Conservation (phyloP, 2,329 filamentous ascomycete genomes). For the Delphinella strobiligena region DNA sequence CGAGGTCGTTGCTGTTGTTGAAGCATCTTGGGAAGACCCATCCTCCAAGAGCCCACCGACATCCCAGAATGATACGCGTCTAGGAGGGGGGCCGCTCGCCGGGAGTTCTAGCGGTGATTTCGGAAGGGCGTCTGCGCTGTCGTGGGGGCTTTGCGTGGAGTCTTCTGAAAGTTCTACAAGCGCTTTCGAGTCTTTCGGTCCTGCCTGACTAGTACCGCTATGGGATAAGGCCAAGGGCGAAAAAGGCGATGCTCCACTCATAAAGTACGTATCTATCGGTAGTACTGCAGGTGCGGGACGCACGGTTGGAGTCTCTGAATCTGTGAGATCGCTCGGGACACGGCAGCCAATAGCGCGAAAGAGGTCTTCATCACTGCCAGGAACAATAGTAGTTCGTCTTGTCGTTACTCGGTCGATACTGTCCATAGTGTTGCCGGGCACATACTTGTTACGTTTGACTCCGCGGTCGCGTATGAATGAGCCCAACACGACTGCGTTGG, state of each 20-base stretch:
- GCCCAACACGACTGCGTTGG: slow-evolving; percentile 80
- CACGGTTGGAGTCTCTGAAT: slow-evolving; percentile 15
- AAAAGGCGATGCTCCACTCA: neutral
- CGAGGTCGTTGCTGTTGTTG: slow-evolving; percentile 23
- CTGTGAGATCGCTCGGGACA: slow-evolving; percentile 40
- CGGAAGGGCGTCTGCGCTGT: slow-evolving; percentile 6
- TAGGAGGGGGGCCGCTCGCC: slow-evolving; percentile 12
- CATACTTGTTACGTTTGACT: slow-evolving; percentile 78
- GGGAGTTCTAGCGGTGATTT: slow-evolving; percentile 7
- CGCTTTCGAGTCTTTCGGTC: slow-evolving; percentile 8
- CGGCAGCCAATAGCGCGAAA: slow-evolving; percentile 68
- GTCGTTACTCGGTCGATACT: slow-evolving; percentile 44
- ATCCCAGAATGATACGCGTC: slow-evolving; percentile 66
- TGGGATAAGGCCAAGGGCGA: too few species aligned
- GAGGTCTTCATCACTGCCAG: slow-evolving; percentile 82
- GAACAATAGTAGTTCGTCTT: slow-evolving; percentile 47
- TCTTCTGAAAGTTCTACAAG: slow-evolving; percentile 2
- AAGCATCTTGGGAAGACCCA: too few species aligned
- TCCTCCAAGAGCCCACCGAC: slow-evolving; percentile 63
- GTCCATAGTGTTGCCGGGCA: slow-evolving; percentile 41
- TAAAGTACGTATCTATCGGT: slow-evolving; percentile 14
- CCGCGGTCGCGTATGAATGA: slow-evolving; percentile 88
- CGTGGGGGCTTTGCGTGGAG: slow-evolving; percentile 3
- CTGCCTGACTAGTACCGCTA: too few species aligned
- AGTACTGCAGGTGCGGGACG: slow-evolving; percentile 28